These are phyloP conservation scores for Sindora glabra DNA, from an alignment of 306 rosid genomes.

Conservation along the genomic window DNA sequence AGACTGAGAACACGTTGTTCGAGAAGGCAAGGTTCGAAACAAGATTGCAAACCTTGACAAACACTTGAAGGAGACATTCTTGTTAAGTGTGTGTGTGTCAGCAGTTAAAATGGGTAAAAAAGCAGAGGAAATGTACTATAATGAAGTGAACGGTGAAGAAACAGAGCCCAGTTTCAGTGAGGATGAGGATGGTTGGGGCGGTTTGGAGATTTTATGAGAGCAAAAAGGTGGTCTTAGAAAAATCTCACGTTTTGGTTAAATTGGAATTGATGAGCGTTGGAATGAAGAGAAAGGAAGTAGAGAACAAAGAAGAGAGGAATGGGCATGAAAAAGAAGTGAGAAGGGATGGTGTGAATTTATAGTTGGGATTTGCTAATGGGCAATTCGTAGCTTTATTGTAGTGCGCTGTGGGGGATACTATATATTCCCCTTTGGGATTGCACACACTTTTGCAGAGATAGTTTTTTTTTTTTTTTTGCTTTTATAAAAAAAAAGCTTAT, in stretches of 20 bases:
- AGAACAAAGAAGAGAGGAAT: conserved; percentile 4
- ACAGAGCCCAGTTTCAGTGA: conserved; percentile 6
- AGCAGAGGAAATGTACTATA: background rate
- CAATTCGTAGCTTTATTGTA: background rate
- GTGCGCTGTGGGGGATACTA: conserved; percentile 10
- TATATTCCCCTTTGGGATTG: background rate
- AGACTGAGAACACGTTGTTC: conserved; percentile 40
- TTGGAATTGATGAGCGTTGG: conserved; percentile 3
- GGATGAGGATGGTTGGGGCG: background rate
- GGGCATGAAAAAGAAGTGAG: conserved; percentile 26
- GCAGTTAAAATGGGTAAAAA: background rate
- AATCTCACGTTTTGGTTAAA: conserved; percentile 11
- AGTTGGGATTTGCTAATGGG: conserved; percentile 27
- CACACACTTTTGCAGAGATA: background rate
- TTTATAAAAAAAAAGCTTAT: background rate
- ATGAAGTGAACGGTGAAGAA: conserved; percentile 17
- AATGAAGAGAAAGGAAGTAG: background rate
- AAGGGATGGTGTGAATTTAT: conserved; percentile 44
- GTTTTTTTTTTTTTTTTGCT: too few species aligned
- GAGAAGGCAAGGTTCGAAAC: conserved; percentile 27
- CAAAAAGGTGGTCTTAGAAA: conserved; percentile 4
- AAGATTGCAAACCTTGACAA: conserved; percentile 41
- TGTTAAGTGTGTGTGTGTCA: too few species aligned
- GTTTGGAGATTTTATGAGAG: background rate
- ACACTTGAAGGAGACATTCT: conserved; percentile 43